Percentiles rank a stretch among this genome's conserved stretches.
Evolutionary conservation across 2,329 filamentous ascomycete species (phyloP).

Genomic region (Leptodontidium sp.): DNA sequence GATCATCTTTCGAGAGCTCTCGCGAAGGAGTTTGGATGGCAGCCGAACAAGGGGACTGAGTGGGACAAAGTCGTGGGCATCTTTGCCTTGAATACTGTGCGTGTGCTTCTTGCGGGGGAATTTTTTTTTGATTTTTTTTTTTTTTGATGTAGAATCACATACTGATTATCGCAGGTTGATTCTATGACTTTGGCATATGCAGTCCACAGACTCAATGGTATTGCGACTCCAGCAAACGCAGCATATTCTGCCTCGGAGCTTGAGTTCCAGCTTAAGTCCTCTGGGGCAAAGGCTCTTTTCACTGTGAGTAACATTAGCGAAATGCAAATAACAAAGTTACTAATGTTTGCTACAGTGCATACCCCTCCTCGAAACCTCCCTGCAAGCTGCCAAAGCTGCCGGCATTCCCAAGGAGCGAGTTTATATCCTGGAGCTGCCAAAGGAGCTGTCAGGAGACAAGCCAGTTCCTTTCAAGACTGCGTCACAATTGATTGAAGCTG

Average conservation of each 20-base stretch:
- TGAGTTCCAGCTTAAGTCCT: constrained; percentile 82
- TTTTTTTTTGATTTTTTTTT: too few relatives aligned
- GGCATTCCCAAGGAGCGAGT: constrained; percentile 77
- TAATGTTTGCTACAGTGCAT: constrained; percentile 57
- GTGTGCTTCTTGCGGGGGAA: constrained; percentile 36
- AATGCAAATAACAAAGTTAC: background rate
- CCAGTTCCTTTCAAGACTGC: constrained; percentile 67
- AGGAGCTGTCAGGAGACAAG: constrained; percentile 57
- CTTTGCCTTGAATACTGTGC: constrained; percentile 82
- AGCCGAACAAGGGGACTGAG: constrained; percentile 73
- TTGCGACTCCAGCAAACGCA: constrained; percentile 84
- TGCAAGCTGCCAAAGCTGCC: constrained; percentile 71
- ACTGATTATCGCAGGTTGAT: constrained; percentile 65
- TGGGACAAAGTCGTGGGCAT: constrained; percentile 83
- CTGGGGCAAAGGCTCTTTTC: constrained; percentile 74
- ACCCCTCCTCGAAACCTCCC: constrained; percentile 69
- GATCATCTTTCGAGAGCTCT: constrained; percentile 74
- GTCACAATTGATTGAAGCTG: constrained; percentile 77
- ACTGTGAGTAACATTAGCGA: constrained; percentile 68
- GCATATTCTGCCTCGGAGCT: constrained; percentile 85
- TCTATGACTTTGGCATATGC: constrained; percentile 77
- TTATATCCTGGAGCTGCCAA: constrained; percentile 74
- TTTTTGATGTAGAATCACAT: background rate
- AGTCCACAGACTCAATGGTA: constrained; percentile 76
- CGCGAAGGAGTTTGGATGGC: constrained; percentile 74